Percentiles rank a stretch among this genome's conserved stretches.
Conservation (phyloP, 2,329 filamentous ascomycete species). For the Dryadomyces sulphureus region DNA sequence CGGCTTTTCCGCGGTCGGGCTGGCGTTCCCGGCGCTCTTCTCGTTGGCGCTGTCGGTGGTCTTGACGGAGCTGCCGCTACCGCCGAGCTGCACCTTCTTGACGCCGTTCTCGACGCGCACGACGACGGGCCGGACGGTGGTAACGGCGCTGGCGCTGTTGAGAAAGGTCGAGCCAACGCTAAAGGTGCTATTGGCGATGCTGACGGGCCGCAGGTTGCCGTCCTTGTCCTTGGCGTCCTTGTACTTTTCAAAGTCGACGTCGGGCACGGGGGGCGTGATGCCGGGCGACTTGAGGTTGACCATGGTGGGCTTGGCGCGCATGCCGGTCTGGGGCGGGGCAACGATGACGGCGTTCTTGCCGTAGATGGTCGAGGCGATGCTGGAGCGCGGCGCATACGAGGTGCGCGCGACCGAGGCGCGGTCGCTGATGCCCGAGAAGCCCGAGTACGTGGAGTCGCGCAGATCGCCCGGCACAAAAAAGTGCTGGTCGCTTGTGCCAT, state of each 20-base stretch:
- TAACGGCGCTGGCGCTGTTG: conserved; percentile 46
- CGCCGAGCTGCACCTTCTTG: conserved; percentile 25
- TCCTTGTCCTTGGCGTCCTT: conserved; percentile 13
- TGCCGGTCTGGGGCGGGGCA: conserved; percentile 72
- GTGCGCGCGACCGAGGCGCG: conserved; percentile 45
- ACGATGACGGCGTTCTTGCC: conserved; percentile 76
- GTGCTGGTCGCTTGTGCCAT: conserved; percentile 59
- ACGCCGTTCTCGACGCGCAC: conserved; percentile 39
- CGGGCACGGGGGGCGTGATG: conserved; percentile 56
- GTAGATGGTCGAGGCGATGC: conserved; percentile 87
- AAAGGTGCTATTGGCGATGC: conserved; percentile 40
- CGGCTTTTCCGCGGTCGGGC: conserved; percentile 9
- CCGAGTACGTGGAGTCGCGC: conserved; percentile 81
- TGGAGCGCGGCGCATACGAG: conserved; percentile 47
- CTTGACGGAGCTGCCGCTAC: conserved; percentile 5
- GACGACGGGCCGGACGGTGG: conserved; percentile 41
- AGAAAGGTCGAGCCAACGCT: conserved; percentile 55
- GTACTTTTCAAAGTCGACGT: conserved; percentile 51
- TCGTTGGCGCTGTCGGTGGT: not conserved
- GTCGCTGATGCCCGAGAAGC: conserved; percentile 48
- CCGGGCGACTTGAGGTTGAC: conserved; percentile 73
- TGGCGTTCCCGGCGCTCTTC: not conserved
- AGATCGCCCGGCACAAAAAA: conserved; percentile 89
- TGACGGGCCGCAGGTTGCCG: conserved; percentile 27
- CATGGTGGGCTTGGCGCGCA: conserved; percentile 78